phyloP scores from a whole-genome alignment of 371 early-diverging fungal species.

The Mortierella sp. region DNA sequence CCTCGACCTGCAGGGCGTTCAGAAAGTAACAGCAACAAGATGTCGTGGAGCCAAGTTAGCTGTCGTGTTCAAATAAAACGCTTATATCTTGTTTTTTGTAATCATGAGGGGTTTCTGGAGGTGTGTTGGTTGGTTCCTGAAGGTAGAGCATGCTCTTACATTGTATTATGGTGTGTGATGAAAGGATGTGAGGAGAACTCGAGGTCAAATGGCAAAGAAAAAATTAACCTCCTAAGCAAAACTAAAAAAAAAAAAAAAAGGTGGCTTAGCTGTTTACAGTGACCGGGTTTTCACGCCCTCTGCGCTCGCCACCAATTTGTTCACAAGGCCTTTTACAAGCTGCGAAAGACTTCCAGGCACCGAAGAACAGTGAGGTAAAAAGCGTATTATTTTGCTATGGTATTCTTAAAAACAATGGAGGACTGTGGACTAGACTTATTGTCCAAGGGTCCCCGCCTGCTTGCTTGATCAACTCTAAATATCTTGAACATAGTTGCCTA shows the following conservation, averaged over 20 bases:
- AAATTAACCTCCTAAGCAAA: not conserved
- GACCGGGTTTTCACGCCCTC: not conserved
- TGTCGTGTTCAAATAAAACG: not conserved
- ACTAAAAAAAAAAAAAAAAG: constrained; percentile 3
- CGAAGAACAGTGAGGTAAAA: too few species aligned
- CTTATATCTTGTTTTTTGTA: not conserved
- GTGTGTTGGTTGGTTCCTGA: not conserved
- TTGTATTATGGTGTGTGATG: constrained; percentile 6
- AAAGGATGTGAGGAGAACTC: not conserved
- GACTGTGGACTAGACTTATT: not conserved
- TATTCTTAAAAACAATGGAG: not conserved
- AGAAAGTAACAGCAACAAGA: not conserved
- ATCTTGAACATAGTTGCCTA: constrained; percentile 58
- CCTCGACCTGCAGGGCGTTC: constrained; percentile 28
- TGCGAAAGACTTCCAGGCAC: too few species aligned
- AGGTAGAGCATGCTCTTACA: not conserved
- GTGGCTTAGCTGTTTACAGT: constrained; percentile 1
- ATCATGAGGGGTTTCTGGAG: not conserved
- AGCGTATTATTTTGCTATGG: not conserved
- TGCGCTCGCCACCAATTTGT: not conserved
- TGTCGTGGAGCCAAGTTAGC: not conserved
- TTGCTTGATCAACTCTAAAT: constrained; percentile 12
- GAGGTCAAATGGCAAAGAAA: not conserved
- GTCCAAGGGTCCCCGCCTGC: not conserved
- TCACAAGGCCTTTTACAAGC: too few species aligned